Percentiles rank a stretch among this genome's conserved stretches.
Conservation (phyloP, 768 basidiomycete species). For the Boletellus ananas region DNA sequence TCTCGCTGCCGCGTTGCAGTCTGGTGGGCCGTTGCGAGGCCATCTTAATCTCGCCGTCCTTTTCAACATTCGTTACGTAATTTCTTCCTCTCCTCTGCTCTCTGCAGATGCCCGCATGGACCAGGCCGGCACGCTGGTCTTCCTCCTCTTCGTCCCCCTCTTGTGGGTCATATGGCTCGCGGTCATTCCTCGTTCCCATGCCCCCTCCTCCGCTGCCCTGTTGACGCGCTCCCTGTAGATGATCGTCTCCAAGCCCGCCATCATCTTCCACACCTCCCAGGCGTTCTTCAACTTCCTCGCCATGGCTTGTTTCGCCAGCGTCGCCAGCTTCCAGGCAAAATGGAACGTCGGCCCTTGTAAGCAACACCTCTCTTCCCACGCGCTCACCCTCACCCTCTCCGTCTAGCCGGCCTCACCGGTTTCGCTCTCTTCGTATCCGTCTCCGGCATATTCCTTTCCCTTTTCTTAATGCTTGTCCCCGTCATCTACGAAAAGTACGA, state of each 20-base stretch:
- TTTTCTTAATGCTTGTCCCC: conserved; percentile 73
- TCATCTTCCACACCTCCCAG: conserved; percentile 73
- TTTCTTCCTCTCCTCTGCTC: conserved; percentile 23
- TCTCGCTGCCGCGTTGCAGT: conserved; percentile 15
- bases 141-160: conserved; percentile 63
- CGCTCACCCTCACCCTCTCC: conserved; percentile 13
- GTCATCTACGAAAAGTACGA: conserved; percentile 85
- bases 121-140: conserved; percentile 48
- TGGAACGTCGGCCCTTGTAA: conserved; percentile 82
- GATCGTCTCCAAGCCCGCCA: conserved; percentile 82
- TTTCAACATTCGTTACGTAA: conserved; percentile 31
- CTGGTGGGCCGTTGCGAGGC: conserved; percentile 2
- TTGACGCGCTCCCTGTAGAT: conserved; percentile 47
- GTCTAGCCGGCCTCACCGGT: conserved; percentile 76
- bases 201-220: conserved; percentile 1
- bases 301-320: conserved; percentile 87
- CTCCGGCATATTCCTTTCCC: conserved; percentile 64
- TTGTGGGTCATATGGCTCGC: conserved; percentile 67
- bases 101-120: conserved; percentile 34
- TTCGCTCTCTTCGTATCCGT: conserved; percentile 83
- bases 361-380: conserved; percentile 32
- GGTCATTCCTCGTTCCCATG: conserved; percentile 40
- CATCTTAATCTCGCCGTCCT: conserved; percentile 21
- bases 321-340: conserved; percentile 84
- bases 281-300: conserved; percentile 92